phyloP scores from a whole-genome alignment of 345 rosid genomes.

The Hibiscus tridactylites region DNA sequence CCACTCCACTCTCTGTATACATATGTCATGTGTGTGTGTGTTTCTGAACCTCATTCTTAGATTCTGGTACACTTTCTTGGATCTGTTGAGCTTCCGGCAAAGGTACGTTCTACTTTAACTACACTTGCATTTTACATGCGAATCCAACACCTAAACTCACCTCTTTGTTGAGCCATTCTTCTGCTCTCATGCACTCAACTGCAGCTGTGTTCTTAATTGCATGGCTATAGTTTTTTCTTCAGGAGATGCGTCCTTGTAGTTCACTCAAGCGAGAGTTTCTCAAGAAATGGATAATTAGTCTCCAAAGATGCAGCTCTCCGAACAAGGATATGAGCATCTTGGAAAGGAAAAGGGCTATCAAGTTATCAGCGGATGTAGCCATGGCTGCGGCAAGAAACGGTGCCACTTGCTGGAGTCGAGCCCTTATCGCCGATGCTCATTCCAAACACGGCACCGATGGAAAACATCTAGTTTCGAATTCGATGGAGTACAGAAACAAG shows the following conservation, averaged over 20 bases:
- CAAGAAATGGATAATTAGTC: constrained; percentile 71
- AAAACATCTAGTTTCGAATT: constrained; percentile 24
- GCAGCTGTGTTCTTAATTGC: too few relatives aligned
- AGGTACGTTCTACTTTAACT: not conserved
- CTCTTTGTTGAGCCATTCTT: too few relatives aligned
- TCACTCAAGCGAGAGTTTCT: constrained; percentile 57
- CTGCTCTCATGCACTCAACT: too few relatives aligned
- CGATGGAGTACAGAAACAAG: constrained; percentile 16
- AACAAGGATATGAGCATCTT: constrained; percentile 36
- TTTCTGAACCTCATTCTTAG: constrained; percentile 2
- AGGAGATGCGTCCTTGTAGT: constrained; percentile 46
- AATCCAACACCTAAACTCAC: too few relatives aligned
- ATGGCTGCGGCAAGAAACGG: constrained; percentile 69
- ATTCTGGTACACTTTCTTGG: constrained; percentile 30
- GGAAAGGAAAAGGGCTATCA: constrained; percentile 68
- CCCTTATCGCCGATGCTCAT: constrained; percentile 50
- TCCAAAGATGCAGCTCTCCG: constrained; percentile 32
- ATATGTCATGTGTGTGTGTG: not conserved
- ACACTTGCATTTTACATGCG: too few relatives aligned
- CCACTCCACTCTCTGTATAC: not conserved
- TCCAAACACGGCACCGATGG: constrained; percentile 11
- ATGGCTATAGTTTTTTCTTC: too few relatives aligned
- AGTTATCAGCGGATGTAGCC: constrained; percentile 81
- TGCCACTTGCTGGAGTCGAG: constrained; percentile 77
- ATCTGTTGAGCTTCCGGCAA: constrained; percentile 22